A percentile compares a stretch with the other conserved stretches of the same genome.
Conservation (phyloP, 306 rosid genomes). For the Cotoneaster glaucophyllus region DNA sequence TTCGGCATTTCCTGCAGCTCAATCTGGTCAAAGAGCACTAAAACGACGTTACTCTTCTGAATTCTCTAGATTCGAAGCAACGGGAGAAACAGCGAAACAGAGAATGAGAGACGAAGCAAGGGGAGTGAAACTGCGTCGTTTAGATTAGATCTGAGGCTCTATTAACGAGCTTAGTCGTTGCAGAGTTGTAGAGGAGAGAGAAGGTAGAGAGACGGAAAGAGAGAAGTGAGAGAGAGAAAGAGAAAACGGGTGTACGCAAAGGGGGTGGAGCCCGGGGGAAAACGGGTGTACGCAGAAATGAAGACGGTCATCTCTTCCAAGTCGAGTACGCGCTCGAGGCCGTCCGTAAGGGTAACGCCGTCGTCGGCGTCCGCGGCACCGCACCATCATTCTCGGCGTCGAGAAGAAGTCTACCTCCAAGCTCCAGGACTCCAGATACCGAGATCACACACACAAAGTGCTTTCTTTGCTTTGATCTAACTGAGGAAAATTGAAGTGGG, state of each 20-base stretch:
- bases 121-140: neutral
- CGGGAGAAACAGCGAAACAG: too few species aligned
- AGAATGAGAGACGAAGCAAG: too few species aligned
- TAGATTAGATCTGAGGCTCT: constrained; percentile 69
- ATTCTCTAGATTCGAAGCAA: too few species aligned
- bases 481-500: neutral
- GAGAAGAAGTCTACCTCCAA: constrained; percentile 93
- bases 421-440: constrained; percentile 45
- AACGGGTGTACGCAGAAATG: too few species aligned
- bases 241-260: neutral
- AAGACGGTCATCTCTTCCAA: constrained; percentile 86
- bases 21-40: too few species aligned
- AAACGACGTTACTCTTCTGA: too few species aligned
- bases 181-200: constrained; percentile 17
- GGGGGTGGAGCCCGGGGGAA: too few species aligned
- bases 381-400: constrained; percentile 87
- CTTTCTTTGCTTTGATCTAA: neutral
- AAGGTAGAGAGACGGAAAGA: neutral
- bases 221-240: neutral
- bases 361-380: constrained; percentile 94
- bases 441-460: neutral
- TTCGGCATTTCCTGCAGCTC: too few species aligned
- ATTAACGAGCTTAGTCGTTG: constrained; percentile 28
- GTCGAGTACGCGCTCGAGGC: constrained; percentile 97
- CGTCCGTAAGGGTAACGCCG: constrained; percentile 96